Base-by-base conservation (phyloP, 306 rosid genomes). In the Citrullus mucosospermus region DNA sequence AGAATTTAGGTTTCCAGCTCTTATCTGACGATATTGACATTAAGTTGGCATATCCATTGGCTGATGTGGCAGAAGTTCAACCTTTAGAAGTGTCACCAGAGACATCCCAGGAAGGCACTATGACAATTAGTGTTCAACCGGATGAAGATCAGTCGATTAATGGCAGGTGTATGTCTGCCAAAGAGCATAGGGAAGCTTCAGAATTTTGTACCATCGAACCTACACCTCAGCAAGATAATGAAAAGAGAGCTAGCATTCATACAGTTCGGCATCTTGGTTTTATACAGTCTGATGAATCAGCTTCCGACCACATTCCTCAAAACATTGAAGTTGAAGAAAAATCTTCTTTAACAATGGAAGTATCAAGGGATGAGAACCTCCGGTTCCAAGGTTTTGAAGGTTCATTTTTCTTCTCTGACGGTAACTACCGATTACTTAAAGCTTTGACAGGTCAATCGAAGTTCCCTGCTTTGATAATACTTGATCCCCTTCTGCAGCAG, bases 1-100 rank as follows among this genome's bases (percentile, higher is more conserved):
- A 90, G 83, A 93, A 89, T 67, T 86, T 92, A 73, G 98, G 98
- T 81, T 92, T 95, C 85, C 97, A 91, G 85, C 97, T 95, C 82
- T 78, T 95, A 82, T 95, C 98, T 77, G 90, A 86, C 81, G 98
- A 92, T 78, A 79, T 92, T 80, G 92, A 95, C 87, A 81, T 95
- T 68, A 86, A 87, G 78, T 73, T 86, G 62, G 82, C 77, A 34
- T 80, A 79, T 82, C 22, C 86, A 53, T 78, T 84, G 80, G 88
- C 88, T 13, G 82, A 69, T 78, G 59, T 54, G 79, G 50, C 78
- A 28, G 88, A 89, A 87, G 79, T 78, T 84, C 88, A 86, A 82
- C 69, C 83, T 75, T 77, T 82, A 85, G 86, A 86, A 75, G 74
- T 75, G 77, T 63, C 91, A 72, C 76, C 88, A 80, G 88, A 78